Percentiles rank a stretch among this genome's conserved stretches.
These are phyloP conservation scores for Yamadazyma sp. DNA, from an alignment of 805 yeast genomes.

Conservation along the genomic window DNA sequence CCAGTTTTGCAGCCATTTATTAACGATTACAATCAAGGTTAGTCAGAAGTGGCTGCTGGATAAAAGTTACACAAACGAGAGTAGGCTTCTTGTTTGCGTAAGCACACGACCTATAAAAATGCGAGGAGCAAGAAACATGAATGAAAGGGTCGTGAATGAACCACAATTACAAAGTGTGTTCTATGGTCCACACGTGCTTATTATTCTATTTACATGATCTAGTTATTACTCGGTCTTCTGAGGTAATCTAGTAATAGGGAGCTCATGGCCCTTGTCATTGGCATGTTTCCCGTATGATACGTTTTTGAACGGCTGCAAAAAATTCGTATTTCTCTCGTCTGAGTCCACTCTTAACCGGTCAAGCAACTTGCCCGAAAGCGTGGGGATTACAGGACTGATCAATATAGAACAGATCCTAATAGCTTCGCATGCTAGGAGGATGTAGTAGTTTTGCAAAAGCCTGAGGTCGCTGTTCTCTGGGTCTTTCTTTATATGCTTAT, in stretches of 20 bases:
- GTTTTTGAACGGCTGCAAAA: conserved; percentile 58
- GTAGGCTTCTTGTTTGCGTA: too few species aligned
- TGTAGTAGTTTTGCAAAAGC: conserved; percentile 45
- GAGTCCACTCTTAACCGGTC: conserved; percentile 59
- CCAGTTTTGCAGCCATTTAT: conserved; percentile 7
- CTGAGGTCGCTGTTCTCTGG: conserved; percentile 18
- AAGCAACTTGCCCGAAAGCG: conserved; percentile 53
- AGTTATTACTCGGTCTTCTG: too few species aligned
- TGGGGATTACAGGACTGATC: conserved; percentile 73
- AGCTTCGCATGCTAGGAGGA: conserved; percentile 68
- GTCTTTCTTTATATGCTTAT: conserved; percentile 22
- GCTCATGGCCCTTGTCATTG: conserved; percentile 47
- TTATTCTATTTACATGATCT: conserved; percentile 1
- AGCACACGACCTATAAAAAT: too few species aligned
- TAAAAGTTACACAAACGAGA: conserved; percentile 6
- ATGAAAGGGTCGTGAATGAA: too few species aligned
- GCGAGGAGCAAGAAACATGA: too few species aligned
- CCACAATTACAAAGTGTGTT: too few species aligned
- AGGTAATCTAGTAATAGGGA: conserved; percentile 41
- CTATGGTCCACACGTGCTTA: too few species aligned
- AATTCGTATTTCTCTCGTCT: conserved; percentile 41
- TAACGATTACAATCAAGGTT: neutral
- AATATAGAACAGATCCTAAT: conserved; percentile 66
- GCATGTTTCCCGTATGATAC: conserved; percentile 56
- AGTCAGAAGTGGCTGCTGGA: neutral